These are phyloP conservation scores for Lindgomyces ingoldianus DNA, from an alignment of 495 filamentous ascomycete genomes.

Conservation along the genomic window DNA sequence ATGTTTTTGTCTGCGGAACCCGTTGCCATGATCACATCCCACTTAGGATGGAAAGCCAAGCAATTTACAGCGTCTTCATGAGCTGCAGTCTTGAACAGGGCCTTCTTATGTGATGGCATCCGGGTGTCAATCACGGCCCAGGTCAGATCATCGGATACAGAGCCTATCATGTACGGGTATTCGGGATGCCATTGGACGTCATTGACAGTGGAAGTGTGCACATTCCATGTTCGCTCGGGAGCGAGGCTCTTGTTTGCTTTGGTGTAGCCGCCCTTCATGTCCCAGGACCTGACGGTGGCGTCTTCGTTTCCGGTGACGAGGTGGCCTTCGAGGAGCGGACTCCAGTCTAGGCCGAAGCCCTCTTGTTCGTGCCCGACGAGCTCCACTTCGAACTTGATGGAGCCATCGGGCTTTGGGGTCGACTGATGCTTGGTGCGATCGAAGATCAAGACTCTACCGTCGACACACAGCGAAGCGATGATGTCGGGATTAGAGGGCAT, in stretches of 20 bases:
- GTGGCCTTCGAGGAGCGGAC: slow-evolving; percentile 75
- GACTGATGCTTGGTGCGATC: slow-evolving; percentile 92
- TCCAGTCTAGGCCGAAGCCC: slow-evolving; percentile 96
- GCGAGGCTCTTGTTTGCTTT: slow-evolving; percentile 69
- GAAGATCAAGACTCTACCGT: slow-evolving; percentile 86
- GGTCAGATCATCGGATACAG: slow-evolving; percentile 92
- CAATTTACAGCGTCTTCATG: slow-evolving; percentile 94
- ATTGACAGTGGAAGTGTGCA: slow-evolving; percentile 89
- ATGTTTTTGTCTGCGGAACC: slow-evolving; percentile 94
- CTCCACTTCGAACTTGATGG: slow-evolving; percentile 76
- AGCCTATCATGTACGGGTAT: slow-evolving; percentile 78
- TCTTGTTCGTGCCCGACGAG: slow-evolving; percentile 83
- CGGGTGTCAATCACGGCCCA: slow-evolving; percentile 89
- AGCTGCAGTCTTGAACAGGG: slow-evolving; percentile 59
- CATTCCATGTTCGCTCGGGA: slow-evolving; percentile 73
- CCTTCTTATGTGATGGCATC: slow-evolving; percentile 60
- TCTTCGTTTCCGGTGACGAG: slow-evolving; percentile 91
- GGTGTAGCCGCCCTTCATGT: slow-evolving; percentile 66
- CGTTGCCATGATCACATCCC: slow-evolving; percentile 84
- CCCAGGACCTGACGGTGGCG: slow-evolving; percentile 87
- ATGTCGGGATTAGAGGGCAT: slow-evolving; percentile 97
- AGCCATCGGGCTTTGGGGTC: slow-evolving; percentile 59
- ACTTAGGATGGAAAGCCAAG: slow-evolving; percentile 86
- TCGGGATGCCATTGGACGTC: slow-evolving; percentile 93
- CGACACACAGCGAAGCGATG: slow-evolving; percentile 89